Evolutionary conservation across 352 stramenopile species (phyloP), one percentile per base, ranked within the genome.

Genomic region (Pythium aristosporum): DNA sequence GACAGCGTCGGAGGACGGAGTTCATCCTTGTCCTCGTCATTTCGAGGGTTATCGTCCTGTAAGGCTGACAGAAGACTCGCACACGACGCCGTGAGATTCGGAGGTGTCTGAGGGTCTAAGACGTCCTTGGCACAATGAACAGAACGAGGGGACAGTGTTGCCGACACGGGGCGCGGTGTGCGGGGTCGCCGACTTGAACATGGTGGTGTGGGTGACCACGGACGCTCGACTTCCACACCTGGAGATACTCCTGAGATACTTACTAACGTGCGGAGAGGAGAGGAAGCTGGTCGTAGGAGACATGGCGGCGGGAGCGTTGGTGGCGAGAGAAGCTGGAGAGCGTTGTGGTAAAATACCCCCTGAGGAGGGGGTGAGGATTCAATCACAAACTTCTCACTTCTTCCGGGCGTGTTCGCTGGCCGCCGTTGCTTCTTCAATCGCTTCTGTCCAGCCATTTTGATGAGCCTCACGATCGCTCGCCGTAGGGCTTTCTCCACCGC

Each of bases 261-360:
- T 5, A 70, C 28, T 15, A 62, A 15, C 2, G 36, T 25, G 30
- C 67, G 58, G 2, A 57, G 41, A 36, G 57, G 65, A 21, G 65
- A 67, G 20, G 58, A 46, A 48, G 21, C 15, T 18, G 18, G 41
- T 13, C 20, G 43, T 13, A 21, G 13, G 11, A 61, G n/a, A 30
- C 49, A 74, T 11, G 66, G 57, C 16, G 71, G 57, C 1, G 69
- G 68, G 6, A 78, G 61, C 15, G 25, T 32, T 9, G 71, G 65
- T 34, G 65, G 71, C 9, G 68, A 49, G 9, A 63, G 49, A 25
- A 61, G 56, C 12, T 71, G 71, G 0, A 78, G 54, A 18, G 47
- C 30, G 30, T 72, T 72, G 10, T 72, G 72, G 42, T 70, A 76
- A 23, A 79, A 76, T 12, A 79, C 65, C 2, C 72, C 65, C 39